Percentiles rank a stretch among this genome's conserved stretches.
phyloP scores from a whole-genome alignment of 139 green algal species.

The Limnomonas spitsbergensis region DNA sequence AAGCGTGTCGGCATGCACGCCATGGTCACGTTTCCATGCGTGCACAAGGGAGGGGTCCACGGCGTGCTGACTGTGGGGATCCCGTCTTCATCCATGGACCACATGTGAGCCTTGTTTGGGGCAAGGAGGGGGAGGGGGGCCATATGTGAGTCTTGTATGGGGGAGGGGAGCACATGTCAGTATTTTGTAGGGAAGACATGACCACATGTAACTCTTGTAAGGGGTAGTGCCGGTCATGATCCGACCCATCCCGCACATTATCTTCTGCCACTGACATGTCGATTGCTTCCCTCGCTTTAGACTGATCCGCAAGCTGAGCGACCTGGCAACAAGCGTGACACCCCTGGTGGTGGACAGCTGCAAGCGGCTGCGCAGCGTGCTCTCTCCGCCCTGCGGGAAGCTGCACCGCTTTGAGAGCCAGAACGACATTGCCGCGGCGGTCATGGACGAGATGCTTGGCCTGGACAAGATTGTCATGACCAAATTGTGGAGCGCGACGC shows the following conservation, averaged over 20 bases:
- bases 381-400: not conserved
- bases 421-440: not conserved
- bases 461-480: not conserved
- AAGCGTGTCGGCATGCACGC: not conserved
- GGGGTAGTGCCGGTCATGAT: too few relatives aligned
- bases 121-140: too few relatives aligned
- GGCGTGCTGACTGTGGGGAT: not conserved
- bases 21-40: not conserved
- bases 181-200: too few relatives aligned
- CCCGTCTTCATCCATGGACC: not conserved
- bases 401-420: not conserved
- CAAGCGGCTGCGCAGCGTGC: not conserved
- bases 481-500: not conserved
- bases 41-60: not conserved
- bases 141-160: too few relatives aligned
- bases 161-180: too few relatives aligned
- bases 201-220: too few relatives aligned
- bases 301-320: too few relatives aligned
- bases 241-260: too few relatives aligned
- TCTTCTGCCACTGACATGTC: too few relatives aligned
- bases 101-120: too few relatives aligned
- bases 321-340: too few relatives aligned
- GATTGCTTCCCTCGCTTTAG: too few relatives aligned
- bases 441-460: slow-evolving; percentile 2
- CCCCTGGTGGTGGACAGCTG: not conserved